Percentiles rank a stretch among this genome's conserved stretches.
These are phyloP conservation scores for Calycina marina DNA, from an alignment of 2,329 filamentous ascomycete species.

Conservation along the genomic window DNA sequence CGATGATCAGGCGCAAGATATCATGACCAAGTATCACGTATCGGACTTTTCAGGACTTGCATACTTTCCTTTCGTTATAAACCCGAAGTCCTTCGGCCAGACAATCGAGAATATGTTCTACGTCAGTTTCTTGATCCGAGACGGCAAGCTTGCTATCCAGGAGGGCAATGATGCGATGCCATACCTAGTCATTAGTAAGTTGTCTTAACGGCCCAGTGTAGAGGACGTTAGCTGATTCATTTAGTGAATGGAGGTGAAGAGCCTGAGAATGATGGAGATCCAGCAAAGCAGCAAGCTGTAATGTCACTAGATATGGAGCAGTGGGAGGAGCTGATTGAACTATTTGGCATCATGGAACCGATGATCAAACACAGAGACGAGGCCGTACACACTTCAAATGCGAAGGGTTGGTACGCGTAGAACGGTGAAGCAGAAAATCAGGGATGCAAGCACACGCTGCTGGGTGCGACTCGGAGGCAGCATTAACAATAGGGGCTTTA, in stretches of 20 bases:
- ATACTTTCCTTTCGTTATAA: slow-evolving; percentile 76
- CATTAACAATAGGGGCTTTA: no score
- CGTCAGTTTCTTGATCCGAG: slow-evolving; percentile 81
- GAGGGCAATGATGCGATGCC: slow-evolving; percentile 62
- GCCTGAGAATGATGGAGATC: no score
- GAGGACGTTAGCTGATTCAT: no score
- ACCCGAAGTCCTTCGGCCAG: slow-evolving; percentile 81
- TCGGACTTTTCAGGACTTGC: slow-evolving; percentile 57
- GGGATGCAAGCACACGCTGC: not conserved
- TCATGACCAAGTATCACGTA: slow-evolving; percentile 53
- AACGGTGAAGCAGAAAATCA: no score
- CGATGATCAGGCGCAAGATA: slow-evolving; percentile 28
- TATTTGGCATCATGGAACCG: slow-evolving; percentile 60
- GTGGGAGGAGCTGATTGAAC: slow-evolving; percentile 65
- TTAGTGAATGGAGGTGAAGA: no score
- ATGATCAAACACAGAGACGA: slow-evolving; percentile 76
- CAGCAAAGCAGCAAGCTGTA: slow-evolving; percentile 65
- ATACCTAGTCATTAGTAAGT: slow-evolving; percentile 68
- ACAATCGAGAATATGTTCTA: slow-evolving; percentile 97
- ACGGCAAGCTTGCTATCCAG: slow-evolving; percentile 63
- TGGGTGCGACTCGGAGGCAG: not conserved
- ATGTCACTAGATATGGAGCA: slow-evolving; percentile 74
- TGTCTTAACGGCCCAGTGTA: no score
- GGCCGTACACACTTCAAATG: slow-evolving; percentile 14
- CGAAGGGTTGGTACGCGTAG: slow-evolving; percentile 21